Conservation (phyloP, 2,329 filamentous ascomycete genomes). For the Dothideomycetes sp. region DNA sequence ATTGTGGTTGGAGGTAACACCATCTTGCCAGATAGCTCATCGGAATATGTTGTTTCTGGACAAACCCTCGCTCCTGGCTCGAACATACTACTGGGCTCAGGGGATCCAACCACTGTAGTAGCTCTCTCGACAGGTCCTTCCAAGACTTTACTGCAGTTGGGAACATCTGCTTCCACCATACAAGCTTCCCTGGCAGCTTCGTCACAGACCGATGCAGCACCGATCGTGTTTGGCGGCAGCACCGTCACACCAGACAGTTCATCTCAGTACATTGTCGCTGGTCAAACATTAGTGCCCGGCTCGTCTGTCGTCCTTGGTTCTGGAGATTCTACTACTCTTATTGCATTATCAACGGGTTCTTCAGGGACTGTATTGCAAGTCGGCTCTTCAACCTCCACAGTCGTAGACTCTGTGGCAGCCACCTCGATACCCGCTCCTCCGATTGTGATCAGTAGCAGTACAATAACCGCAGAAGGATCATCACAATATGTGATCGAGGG, state of each 20-base stretch:
- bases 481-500: neutral
- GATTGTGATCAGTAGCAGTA: slow-evolving; percentile 2
- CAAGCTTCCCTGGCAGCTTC: neutral
- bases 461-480: neutral
- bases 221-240: slow-evolving; percentile 4
- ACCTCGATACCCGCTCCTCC: neutral
- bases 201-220: neutral
- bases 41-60: slow-evolving; percentile 5
- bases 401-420: neutral
- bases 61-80: slow-evolving; percentile 5
- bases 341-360: slow-evolving; percentile 2
- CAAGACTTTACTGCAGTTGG: neutral
- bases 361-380: slow-evolving; percentile 3
- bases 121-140: neutral
- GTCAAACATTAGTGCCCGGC: slow-evolving; percentile 9
- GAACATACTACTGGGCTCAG: neutral
- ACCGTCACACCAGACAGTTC: slow-evolving; percentile 3
- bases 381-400: neutral
- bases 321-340: neutral
- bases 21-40: neutral
- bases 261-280: slow-evolving; percentile 10
- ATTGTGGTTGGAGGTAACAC: neutral
- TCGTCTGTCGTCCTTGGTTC: slow-evolving; percentile 6
- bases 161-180: neutral
- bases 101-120: slow-evolving; percentile 1